Percentiles rank a stretch among this genome's conserved stretches.
phyloP scores from a whole-genome alignment of 345 rosid genomes.

The Eucalyptus curtisii region DNA sequence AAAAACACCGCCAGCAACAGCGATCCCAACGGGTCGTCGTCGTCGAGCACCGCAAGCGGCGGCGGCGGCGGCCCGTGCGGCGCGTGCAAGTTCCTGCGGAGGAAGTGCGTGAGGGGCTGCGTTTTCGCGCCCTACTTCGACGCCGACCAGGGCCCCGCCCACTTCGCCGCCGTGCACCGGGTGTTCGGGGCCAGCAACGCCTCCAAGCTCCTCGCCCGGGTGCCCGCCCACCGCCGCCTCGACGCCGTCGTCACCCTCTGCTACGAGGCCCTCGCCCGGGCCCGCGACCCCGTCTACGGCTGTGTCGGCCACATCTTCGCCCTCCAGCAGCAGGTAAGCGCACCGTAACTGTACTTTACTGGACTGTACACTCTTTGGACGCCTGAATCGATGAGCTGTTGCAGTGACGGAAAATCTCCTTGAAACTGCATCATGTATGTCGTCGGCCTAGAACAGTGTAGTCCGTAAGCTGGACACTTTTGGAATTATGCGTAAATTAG shows the following conservation, averaged over 20 bases:
- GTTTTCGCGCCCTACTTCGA: conserved; percentile 85
- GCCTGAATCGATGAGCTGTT: not conserved
- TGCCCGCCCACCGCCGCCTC: conserved; percentile 55
- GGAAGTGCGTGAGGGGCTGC: conserved; percentile 75
- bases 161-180: conserved; percentile 86
- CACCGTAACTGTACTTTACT: not conserved
- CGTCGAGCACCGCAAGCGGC: not conserved
- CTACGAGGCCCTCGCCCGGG: conserved; percentile 77
- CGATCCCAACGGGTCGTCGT: not conserved
- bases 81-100: conserved; percentile 80
- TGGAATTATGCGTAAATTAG: not conserved
- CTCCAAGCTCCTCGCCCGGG: conserved; percentile 53
- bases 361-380: not conserved
- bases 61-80: conserved; percentile 62
- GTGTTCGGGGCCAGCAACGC: conserved; percentile 92
- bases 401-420: not conserved
- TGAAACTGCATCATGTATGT: not conserved
- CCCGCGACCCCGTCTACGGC: conserved; percentile 82
- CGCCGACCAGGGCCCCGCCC: conserved; percentile 69
- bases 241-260: conserved; percentile 75
- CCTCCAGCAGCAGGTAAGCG: conserved; percentile 69
- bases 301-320: conserved; percentile 64
- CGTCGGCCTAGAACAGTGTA: not conserved
- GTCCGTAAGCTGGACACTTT: not conserved
- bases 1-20: not conserved